These are phyloP conservation scores for Dipteronia dyeriana DNA, from an alignment of 345 rosid genomes.

Conservation along the genomic window DNA sequence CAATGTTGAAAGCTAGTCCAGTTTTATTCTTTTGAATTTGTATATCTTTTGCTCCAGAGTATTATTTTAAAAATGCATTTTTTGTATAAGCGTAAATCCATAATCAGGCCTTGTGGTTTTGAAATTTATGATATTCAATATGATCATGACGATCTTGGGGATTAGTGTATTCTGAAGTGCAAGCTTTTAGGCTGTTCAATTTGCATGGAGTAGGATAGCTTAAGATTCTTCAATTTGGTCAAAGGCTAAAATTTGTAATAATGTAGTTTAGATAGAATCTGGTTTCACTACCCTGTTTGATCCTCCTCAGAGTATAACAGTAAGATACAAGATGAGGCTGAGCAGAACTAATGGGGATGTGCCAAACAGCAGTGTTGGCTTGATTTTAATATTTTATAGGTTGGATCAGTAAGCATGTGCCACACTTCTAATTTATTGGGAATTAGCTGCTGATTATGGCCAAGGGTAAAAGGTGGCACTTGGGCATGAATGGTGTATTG, in stretches of 20 bases:
- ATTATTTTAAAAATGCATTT: neutral
- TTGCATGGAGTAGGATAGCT: neutral
- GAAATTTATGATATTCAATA: neutral
- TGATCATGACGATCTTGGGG: neutral
- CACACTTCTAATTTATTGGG: neutral
- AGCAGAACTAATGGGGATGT: neutral
- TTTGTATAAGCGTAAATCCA: no score
- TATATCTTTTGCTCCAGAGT: neutral
- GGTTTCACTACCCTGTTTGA: neutral
- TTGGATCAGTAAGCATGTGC: conserved; percentile 3
- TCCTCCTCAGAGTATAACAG: neutral
- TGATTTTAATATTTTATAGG: neutral
- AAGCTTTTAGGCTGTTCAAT: neutral
- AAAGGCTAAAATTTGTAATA: neutral
- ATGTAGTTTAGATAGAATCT: neutral
- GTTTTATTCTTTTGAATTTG: conserved; percentile 10
- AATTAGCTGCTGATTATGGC: neutral
- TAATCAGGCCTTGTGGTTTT: no score
- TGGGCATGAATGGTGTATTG: no score
- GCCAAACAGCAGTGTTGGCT: neutral
- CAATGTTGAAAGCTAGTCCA: conserved; percentile 29
- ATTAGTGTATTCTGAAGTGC: neutral
- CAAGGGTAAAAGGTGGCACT: neutral
- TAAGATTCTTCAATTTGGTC: neutral
- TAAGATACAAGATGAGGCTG: neutral